These are phyloP conservation scores for Entophlyctis helioformis DNA, from an alignment of 192 early-diverging fungal species.

Conservation along the genomic window DNA sequence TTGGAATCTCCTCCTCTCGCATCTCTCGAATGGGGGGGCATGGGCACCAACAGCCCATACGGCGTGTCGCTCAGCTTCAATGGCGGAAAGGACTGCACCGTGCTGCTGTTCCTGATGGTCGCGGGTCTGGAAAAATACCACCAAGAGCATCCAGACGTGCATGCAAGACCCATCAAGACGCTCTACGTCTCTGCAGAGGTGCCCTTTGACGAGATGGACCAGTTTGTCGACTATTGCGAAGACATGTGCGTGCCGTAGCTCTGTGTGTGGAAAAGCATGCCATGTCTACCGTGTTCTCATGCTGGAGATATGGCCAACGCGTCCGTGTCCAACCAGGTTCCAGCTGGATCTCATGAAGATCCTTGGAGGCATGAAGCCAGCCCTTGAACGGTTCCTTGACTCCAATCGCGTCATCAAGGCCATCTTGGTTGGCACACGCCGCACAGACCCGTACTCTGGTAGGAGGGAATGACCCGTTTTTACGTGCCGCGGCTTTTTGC, in stretches of 20 bases:
- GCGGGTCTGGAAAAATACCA: constrained; percentile 43
- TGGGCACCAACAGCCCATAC: constrained; percentile 52
- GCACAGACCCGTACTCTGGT: constrained; percentile 38
- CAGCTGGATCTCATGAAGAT: constrained; percentile 51
- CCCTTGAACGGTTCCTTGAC: constrained; percentile 59
- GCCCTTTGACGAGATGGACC: constrained; percentile 77
- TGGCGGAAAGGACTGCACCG: constrained; percentile 96
- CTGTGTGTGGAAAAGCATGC: too few relatives aligned
- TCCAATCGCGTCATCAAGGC: constrained; percentile 42
- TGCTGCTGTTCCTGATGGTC: constrained; percentile 67
- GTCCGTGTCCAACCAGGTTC: too few relatives aligned
- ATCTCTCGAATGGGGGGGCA: too few relatives aligned
- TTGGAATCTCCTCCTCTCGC: too few relatives aligned
- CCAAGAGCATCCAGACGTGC: constrained; percentile 1
- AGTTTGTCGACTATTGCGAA: constrained; percentile 66
- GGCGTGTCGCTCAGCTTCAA: constrained; percentile 78
- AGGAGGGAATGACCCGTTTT: too few relatives aligned
- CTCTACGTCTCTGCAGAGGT: constrained; percentile 70
- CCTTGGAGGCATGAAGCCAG: constrained; percentile 65
- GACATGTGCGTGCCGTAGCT: constrained; percentile 14
- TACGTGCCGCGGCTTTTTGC: too few relatives aligned
- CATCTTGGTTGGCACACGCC: constrained; percentile 66
- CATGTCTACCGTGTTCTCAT: too few relatives aligned
- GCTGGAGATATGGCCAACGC: too few relatives aligned
- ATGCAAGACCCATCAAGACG: constrained; percentile 32